phyloP scores from a whole-genome alignment of 768 basidiomycete species.

The Termitomyces sp. region DNA sequence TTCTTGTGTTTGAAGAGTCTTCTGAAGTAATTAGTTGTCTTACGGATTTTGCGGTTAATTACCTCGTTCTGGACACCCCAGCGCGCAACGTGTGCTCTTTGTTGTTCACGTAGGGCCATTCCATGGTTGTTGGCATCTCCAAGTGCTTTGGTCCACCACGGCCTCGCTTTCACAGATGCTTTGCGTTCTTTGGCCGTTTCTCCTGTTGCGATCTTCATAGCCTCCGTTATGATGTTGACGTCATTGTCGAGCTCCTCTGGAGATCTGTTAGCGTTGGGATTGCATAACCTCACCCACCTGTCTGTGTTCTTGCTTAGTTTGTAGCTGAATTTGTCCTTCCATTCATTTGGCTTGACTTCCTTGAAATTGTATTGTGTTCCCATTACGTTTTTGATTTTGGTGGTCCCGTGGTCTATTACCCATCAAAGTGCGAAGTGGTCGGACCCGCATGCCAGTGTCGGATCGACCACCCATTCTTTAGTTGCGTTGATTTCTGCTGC shows the following conservation, averaged over 20 bases:
- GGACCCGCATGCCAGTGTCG: background rate
- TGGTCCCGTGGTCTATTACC: background rate
- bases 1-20: slow-evolving; percentile 1
- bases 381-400: background rate
- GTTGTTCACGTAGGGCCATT: background rate
- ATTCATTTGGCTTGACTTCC: background rate
- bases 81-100: background rate
- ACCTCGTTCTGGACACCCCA: background rate
- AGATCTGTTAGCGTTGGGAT: background rate
- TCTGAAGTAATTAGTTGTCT: slow-evolving; percentile 3
- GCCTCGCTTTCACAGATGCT: background rate
- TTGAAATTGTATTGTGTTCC: background rate
- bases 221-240: background rate
- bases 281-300: background rate
- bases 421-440: background rate
- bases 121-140: background rate
- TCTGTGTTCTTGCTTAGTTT: background rate
- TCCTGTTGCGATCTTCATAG: background rate
- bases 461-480: background rate
- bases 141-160: background rate
- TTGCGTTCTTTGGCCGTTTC: background rate
- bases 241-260: background rate
- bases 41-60: background rate
- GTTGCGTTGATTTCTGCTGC: background rate
- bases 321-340: background rate